Conservation (phyloP, 2,329 filamentous ascomycete genomes). For the Chaetomium sp. region DNA sequence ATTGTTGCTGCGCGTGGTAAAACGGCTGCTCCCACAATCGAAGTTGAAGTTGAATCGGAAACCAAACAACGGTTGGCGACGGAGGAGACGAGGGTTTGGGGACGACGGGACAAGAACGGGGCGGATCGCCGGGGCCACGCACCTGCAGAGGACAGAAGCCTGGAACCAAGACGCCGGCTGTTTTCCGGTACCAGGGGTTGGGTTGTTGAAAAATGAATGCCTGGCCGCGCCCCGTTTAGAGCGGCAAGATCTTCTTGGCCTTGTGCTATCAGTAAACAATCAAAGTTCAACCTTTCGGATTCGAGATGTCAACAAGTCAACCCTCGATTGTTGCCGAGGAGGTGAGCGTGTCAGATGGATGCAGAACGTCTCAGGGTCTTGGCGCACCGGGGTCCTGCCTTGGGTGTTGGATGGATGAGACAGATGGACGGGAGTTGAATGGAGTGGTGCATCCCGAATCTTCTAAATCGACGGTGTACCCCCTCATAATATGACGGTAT, state of each 20-base stretch:
- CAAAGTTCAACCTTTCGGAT: not conserved
- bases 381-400: slow-evolving; percentile 19
- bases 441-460: too few relatives aligned
- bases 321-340: slow-evolving; percentile 13
- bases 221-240: not conserved
- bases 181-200: slow-evolving; percentile 6
- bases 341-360: slow-evolving; percentile 30
- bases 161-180: slow-evolving; percentile 23
- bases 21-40: not conserved
- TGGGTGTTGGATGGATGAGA: slow-evolving; percentile 23
- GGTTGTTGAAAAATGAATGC: not conserved
- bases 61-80: not conserved
- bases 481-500: too few relatives aligned
- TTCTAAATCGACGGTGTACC: too few relatives aligned
- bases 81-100: slow-evolving; percentile 9
- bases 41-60: not conserved
- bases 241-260: slow-evolving; percentile 1
- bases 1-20: not conserved
- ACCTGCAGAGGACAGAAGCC: slow-evolving; percentile 23
- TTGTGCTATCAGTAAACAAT: not conserved
- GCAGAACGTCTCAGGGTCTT: slow-evolving; percentile 28
- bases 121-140: slow-evolving; percentile 13
- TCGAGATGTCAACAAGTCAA: slow-evolving; percentile 1
- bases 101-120: slow-evolving; percentile 12
- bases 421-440: too few relatives aligned